Evolutionary conservation across 495 filamentous ascomycete species (phyloP).

Genomic region (Tuber melanosporum): DNA sequence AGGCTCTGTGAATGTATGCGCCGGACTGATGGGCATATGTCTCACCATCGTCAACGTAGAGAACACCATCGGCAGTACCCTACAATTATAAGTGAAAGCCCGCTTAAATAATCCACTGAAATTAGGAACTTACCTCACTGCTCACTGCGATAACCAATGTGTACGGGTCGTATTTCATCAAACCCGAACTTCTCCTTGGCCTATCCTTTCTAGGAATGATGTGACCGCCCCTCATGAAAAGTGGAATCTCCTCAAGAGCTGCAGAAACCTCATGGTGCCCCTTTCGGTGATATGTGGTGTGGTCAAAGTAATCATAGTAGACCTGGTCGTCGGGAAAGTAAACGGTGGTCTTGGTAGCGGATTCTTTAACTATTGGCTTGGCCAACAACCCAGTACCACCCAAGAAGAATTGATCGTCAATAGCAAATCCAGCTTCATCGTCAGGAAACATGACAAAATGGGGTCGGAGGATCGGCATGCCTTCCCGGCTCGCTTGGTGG

Average conservation of each 20-base stretch:
- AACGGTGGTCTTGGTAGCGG: conserved; percentile 63
- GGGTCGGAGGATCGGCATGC: conserved; percentile 79
- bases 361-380: conserved; percentile 77
- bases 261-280: conserved; percentile 67
- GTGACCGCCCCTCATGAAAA: conserved; percentile 87
- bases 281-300: conserved; percentile 60
- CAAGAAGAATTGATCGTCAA: conserved; percentile 92
- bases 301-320: conserved; percentile 94
- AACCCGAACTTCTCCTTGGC: conserved; percentile 70
- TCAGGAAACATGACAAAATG: conserved; percentile 84
- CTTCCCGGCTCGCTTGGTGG: conserved; percentile 73
- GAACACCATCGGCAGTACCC: conserved; percentile 59
- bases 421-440: conserved; percentile 76
- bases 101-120: not conserved
- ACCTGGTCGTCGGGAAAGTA: conserved; percentile 70
- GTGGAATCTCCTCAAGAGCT: conserved; percentile 73
- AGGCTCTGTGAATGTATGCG: conserved; percentile 76
- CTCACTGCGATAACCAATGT: conserved; percentile 76
- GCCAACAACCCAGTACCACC: conserved; percentile 76
- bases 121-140: conserved; percentile 51
- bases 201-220: conserved; percentile 84
- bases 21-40: conserved; percentile 80
- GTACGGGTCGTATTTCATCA: conserved; percentile 93
- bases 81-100: not conserved
- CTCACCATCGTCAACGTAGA: conserved; percentile 93